Percentiles rank a stretch among this genome's conserved stretches.
Evolutionary conservation across 2,329 filamentous ascomycete genomes (phyloP).

Genomic region (Phaeosphaeria sp.): DNA sequence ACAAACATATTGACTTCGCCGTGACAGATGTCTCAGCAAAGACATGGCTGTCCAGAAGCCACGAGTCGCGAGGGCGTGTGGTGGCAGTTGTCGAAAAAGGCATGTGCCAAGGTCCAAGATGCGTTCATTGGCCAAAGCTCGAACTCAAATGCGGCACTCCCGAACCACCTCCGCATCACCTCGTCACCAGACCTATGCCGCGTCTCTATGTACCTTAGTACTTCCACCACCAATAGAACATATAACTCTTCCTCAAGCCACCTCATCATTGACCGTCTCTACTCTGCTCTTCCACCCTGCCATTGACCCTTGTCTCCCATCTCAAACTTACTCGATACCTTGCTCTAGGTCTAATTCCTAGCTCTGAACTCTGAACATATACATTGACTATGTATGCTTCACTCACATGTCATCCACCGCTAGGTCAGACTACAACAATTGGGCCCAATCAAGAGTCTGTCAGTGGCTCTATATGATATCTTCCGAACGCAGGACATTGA

Average conservation of each 20-base stretch:
- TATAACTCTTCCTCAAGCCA: neutral
- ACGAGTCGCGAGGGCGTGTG: slow-evolving; percentile 9
- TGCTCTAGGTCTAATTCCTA: neutral
- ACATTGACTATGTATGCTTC: slow-evolving; percentile 57
- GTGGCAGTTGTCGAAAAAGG: slow-evolving; percentile 25
- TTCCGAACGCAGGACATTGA: neutral
- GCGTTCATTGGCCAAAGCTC: slow-evolving; percentile 28
- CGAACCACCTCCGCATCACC: slow-evolving; percentile 30
- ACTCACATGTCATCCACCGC: slow-evolving; percentile 70
- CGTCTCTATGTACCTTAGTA: slow-evolving; percentile 10
- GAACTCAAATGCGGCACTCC: slow-evolving; percentile 24
- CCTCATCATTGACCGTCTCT: neutral
- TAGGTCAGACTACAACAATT: slow-evolving; percentile 76
- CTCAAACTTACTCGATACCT: neutral
- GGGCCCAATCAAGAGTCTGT: slow-evolving; percentile 50
- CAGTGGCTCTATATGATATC: slow-evolving; percentile 15
- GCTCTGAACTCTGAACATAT: neutral
- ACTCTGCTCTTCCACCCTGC: neutral
- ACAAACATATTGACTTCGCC: slow-evolving; percentile 34
- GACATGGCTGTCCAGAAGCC: slow-evolving; percentile 36
- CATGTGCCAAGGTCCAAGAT: slow-evolving; percentile 17
- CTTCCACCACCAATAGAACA: neutral
- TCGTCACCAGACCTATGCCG: slow-evolving; percentile 27
- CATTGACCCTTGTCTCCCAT: neutral
- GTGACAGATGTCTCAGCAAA: slow-evolving; percentile 36